Conservation (phyloP, 129 eudicot species). For the Sambucus nigra region DNA sequence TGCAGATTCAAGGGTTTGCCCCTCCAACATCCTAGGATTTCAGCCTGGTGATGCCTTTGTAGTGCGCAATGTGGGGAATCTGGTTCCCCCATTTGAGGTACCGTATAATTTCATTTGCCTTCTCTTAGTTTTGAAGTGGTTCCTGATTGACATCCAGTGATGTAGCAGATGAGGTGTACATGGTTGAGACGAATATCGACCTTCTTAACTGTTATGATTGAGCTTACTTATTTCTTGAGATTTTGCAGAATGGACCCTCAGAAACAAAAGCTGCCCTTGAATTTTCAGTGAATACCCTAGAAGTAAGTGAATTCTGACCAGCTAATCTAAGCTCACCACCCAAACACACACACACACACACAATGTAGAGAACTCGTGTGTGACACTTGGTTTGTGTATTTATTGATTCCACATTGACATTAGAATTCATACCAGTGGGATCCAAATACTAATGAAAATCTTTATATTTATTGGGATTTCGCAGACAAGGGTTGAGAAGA, state of each 20-base stretch:
- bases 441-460: too few species aligned
- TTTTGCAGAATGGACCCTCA: constrained; percentile 74
- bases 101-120: background rate
- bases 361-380: too few species aligned
- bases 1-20: constrained; percentile 96
- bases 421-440: too few species aligned
- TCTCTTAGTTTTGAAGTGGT: background rate
- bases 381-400: too few species aligned
- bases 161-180: background rate
- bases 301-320: constrained; percentile 39
- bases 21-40: constrained; percentile 75
- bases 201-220: background rate
- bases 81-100: constrained; percentile 92
- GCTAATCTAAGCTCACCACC: background rate
- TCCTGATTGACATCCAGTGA: background rate
- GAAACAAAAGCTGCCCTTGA: constrained; percentile 96
- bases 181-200: too few species aligned
- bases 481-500: too few species aligned
- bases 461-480: too few species aligned
- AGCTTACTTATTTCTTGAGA: constrained; percentile 1
- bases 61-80: constrained; percentile 76
- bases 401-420: too few species aligned
- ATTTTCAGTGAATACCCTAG: constrained; percentile 71
- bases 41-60: constrained; percentile 96
- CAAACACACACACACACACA: too few species aligned